Conservation (phyloP, 306 rosid genomes). For the Glycine soja region DNA sequence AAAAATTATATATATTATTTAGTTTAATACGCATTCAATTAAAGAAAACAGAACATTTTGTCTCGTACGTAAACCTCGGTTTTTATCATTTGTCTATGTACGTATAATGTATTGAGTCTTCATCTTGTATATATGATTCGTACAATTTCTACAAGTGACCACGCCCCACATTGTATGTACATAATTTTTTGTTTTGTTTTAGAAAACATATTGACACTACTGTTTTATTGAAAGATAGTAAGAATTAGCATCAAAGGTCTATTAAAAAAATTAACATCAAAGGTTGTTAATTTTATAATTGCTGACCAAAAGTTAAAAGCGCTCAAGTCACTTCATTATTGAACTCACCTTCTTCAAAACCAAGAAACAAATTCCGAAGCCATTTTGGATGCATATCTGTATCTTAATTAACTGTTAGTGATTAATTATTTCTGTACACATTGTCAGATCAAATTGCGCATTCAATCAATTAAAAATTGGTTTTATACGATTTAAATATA, state of each 20-base stretch:
- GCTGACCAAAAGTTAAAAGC: not conserved
- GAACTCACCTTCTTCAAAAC: not conserved
- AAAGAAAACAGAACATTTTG: not conserved
- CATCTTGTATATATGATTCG: not conserved
- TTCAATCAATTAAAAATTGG: not conserved
- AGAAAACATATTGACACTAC: not conserved
- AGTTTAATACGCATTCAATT: not conserved
- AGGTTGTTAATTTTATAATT: not conserved
- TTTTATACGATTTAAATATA: not conserved
- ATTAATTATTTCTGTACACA: not conserved
- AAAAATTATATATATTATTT: not conserved
- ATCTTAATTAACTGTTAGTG: not conserved
- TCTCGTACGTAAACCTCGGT: not conserved
- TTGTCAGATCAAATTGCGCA: not conserved
- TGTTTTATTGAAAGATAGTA: not conserved
- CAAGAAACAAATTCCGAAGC: constrained; percentile 12
- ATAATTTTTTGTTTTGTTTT: not conserved
- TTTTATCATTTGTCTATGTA: not conserved
- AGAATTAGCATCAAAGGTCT: not conserved
- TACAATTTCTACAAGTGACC: not conserved
- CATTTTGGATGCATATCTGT: not conserved
- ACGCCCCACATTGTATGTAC: not conserved
- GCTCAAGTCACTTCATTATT: not conserved
- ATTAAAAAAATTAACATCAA: no score
- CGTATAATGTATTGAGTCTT: not conserved